Conservation (phyloP, 129 eudicot genomes). For the Artemisia tridentata region DNA sequence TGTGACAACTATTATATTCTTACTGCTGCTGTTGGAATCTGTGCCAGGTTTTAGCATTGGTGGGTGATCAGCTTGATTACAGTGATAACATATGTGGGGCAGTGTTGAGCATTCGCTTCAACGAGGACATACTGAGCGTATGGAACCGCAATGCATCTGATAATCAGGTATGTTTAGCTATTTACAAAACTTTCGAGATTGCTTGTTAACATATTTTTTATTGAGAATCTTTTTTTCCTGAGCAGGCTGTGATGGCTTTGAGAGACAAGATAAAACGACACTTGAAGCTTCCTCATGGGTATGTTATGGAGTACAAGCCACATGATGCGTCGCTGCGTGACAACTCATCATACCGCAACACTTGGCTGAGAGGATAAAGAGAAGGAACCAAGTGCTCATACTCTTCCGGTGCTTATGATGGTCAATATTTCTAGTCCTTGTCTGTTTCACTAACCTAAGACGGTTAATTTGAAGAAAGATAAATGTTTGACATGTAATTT, state of each 20-base stretch:
- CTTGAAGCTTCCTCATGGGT: constrained; percentile 93
- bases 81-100: constrained; percentile 85
- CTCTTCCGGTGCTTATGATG: constrained; percentile 18
- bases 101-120: constrained; percentile 82
- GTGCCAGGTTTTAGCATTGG: constrained; percentile 79
- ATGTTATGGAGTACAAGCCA: constrained; percentile 95
- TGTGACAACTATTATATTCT: background rate
- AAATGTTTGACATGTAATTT: constrained; percentile 5
- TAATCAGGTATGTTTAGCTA: constrained; percentile 46
- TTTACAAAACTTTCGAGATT: background rate
- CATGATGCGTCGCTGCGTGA: constrained; percentile 92
- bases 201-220: background rate
- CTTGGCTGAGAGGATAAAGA: constrained; percentile 84
- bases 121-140: constrained; percentile 90
- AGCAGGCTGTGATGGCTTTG: constrained; percentile 85
- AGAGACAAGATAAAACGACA: constrained; percentile 88
- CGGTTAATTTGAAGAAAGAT: background rate
- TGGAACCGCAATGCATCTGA: constrained; percentile 99
- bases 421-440: background rate
- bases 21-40: background rate
- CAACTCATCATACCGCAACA: constrained; percentile 93
- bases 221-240: background rate
- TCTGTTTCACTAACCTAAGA: constrained; percentile 6
- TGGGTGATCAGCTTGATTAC: constrained; percentile 94
- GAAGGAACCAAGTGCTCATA: background rate